Conservation (phyloP, 2,329 filamentous ascomycete genomes). For the Talaromyces sp. region DNA sequence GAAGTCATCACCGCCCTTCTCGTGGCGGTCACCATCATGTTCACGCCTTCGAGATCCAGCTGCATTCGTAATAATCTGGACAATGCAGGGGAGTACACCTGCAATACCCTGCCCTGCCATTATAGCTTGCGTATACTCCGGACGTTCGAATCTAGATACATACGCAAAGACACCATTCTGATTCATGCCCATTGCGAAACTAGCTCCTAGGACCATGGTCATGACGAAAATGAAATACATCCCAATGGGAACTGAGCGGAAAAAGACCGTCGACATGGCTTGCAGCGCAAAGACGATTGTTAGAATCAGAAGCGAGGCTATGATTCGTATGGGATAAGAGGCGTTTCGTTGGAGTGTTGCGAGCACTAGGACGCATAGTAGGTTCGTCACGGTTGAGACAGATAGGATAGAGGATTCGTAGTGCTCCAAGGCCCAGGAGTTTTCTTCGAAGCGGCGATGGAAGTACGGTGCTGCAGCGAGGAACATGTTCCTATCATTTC, state of each 20-base stretch:
- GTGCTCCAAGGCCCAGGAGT: constrained; percentile 68
- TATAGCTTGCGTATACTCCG: constrained; percentile 91
- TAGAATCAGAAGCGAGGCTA: constrained; percentile 71
- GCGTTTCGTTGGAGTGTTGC: constrained; percentile 76
- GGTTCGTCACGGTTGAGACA: constrained; percentile 79
- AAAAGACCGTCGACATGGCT: constrained; percentile 71
- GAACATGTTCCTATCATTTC: constrained; percentile 84
- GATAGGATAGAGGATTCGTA: constrained; percentile 89
- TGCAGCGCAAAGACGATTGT: constrained; percentile 72
- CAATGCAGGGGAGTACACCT: constrained; percentile 81
- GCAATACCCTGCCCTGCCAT: constrained; percentile 94
- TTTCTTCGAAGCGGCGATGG: constrained; percentile 69
- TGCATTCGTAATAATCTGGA: constrained; percentile 81
- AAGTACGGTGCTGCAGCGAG: constrained; percentile 93
- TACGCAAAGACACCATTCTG: constrained; percentile 96
- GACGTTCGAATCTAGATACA: constrained; percentile 75
- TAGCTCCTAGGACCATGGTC: constrained; percentile 73
- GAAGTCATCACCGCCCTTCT: constrained; percentile 35
- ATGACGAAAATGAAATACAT: constrained; percentile 80
- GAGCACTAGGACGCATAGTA: constrained; percentile 71
- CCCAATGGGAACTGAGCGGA: constrained; percentile 58
- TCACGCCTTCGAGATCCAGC: constrained; percentile 48
- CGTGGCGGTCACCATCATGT: constrained; percentile 25
- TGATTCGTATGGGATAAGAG: constrained; percentile 85
- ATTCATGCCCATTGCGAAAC: constrained; percentile 75